Conservation (phyloP, 768 basidiomycete species). For the Clitopilus passeckerianus region DNA sequence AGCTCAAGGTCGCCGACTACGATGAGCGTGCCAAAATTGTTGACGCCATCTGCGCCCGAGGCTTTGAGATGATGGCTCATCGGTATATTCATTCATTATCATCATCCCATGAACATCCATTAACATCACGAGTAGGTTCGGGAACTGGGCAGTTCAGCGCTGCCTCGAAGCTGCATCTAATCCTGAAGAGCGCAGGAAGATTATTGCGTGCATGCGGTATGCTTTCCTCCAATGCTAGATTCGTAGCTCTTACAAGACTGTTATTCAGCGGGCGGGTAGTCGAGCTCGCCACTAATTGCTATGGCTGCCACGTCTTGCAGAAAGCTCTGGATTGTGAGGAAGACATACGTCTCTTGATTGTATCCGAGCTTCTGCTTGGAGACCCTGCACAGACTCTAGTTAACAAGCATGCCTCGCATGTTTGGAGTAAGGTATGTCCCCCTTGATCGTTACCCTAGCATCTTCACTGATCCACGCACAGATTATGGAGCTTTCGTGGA, state of each 20-base stretch:
- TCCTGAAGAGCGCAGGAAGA: slow-evolving; percentile 71
- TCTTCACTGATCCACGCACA: slow-evolving; percentile 17
- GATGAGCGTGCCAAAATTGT: slow-evolving; percentile 80
- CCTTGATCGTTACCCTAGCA: not conserved
- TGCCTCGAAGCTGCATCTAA: slow-evolving; percentile 79
- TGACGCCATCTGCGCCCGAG: slow-evolving; percentile 78
- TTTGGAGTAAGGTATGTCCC: slow-evolving; percentile 75
- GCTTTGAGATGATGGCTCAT: slow-evolving; percentile 93
- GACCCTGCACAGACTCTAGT: slow-evolving; percentile 85
- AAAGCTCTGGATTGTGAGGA: slow-evolving; percentile 91
- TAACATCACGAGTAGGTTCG: slow-evolving; percentile 49
- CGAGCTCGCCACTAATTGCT: slow-evolving; percentile 84
- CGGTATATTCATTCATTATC: slow-evolving; percentile 35
- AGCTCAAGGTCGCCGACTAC: slow-evolving; percentile 79
- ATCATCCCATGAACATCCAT: not conserved
- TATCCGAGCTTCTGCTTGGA: slow-evolving; percentile 77
- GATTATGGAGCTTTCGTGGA: slow-evolving; percentile 92
- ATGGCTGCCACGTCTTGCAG: slow-evolving; percentile 85
- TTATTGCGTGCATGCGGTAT: slow-evolving; percentile 84
- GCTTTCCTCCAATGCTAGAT: slow-evolving; percentile 10
- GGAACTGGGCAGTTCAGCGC: slow-evolving; percentile 88
- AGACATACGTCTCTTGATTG: slow-evolving; percentile 76
- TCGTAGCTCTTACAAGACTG: not conserved
- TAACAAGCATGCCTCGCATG: slow-evolving; percentile 88
- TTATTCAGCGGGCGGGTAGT: slow-evolving; percentile 68